phyloP scores from a whole-genome alignment of 2,329 filamentous ascomycete genomes.

The Dactylonectria macrodidyma region DNA sequence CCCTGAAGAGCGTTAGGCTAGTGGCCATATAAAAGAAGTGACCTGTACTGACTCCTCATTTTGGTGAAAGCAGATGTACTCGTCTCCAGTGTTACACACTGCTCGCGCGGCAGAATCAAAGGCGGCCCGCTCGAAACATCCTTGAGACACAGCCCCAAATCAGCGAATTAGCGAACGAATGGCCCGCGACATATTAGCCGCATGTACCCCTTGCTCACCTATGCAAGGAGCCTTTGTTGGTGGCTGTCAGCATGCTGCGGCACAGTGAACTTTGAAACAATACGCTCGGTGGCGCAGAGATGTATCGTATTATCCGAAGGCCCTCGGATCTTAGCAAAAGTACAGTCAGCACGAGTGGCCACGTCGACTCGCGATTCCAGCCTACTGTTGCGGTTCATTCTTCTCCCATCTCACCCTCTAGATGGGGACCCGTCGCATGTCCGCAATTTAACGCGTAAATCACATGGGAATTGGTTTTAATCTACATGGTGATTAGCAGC shows the following conservation, averaged over 20 bases:
- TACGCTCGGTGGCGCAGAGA: neutral
- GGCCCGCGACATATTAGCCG: no score
- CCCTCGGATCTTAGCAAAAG: neutral
- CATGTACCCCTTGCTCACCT: neutral
- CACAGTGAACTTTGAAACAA: conserved; percentile 1
- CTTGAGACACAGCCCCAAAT: no score
- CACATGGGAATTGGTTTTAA: neutral
- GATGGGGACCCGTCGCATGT: neutral
- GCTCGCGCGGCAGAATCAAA: no score
- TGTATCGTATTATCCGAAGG: neutral
- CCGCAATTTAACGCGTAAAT: neutral
- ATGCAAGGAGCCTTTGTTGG: neutral
- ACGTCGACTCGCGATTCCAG: neutral
- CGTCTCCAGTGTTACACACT: no score
- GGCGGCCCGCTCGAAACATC: no score
- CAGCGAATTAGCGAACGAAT: no score
- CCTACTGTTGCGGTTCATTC: neutral
- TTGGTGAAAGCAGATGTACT: no score
- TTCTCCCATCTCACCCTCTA: neutral
- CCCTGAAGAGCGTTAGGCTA: no score
- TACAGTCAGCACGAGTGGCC: neutral
- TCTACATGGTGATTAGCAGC: no score
- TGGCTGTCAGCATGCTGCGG: neutral
- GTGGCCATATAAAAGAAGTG: no score
- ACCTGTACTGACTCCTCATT: no score